phyloP scores from a whole-genome alignment of 2,329 filamentous ascomycete genomes.

The Botrytis medusae region DNA sequence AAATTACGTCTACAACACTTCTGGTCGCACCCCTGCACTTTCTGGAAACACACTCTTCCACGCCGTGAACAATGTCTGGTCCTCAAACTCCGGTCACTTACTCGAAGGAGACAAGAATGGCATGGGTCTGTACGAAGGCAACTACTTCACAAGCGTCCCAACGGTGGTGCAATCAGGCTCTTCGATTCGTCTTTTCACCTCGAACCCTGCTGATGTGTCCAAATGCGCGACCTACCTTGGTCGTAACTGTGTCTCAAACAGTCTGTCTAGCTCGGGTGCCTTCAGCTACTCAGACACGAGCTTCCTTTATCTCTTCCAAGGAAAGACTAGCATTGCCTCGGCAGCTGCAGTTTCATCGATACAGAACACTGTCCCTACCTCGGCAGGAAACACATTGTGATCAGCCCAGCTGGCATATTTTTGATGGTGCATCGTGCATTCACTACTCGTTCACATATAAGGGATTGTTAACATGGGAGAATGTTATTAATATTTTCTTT shows the following conservation, averaged over 20 bases:
- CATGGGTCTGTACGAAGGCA: not conserved
- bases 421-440: not conserved
- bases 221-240: not conserved
- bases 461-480: no score
- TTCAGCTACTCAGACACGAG: not conserved
- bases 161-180: not conserved
- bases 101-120: not conserved
- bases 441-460: not conserved
- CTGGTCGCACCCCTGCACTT: not conserved
- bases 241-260: not conserved
- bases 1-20: not conserved
- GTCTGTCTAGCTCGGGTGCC: not conserved
- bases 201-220: not conserved
- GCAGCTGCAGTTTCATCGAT: not conserved
- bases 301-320: not conserved
- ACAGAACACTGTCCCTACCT: not conserved
- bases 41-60: not conserved
- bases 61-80: not conserved
- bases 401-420: not conserved
- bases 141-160: not conserved
- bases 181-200: not conserved
- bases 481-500: no score
- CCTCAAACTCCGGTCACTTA: not conserved
- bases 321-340: not conserved
- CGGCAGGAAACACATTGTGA: not conserved